These are phyloP conservation scores for Tephrocybe rancida DNA, from an alignment of 768 basidiomycete genomes.

Conservation along the genomic window DNA sequence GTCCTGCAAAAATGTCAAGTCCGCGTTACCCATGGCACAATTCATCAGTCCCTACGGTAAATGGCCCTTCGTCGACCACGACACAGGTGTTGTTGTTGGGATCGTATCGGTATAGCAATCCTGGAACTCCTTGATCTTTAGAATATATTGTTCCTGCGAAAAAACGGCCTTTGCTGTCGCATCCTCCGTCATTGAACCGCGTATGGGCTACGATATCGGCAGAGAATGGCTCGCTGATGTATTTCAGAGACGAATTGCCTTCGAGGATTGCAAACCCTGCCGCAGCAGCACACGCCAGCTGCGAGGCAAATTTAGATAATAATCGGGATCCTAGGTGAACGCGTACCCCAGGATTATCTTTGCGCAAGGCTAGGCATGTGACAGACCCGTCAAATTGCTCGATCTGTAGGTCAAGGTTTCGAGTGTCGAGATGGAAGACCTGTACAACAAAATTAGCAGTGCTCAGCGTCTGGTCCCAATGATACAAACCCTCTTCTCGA, in stretches of 20 bases:
- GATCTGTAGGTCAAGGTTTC: conserved; percentile 36
- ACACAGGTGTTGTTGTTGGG: conserved; percentile 46
- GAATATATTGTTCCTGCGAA: conserved; percentile 67
- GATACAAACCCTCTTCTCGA: conserved; percentile 47
- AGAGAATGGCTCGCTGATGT: conserved; percentile 57
- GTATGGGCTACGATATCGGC: conserved; percentile 40
- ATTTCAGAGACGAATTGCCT: conserved; percentile 40
- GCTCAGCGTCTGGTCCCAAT: neutral
- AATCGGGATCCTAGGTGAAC: neutral
- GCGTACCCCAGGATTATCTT: conserved; percentile 46
- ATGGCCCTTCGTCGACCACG: conserved; percentile 63
- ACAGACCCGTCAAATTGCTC: conserved; percentile 59
- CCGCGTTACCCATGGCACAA: conserved; percentile 7
- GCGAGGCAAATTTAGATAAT: conserved; percentile 1
- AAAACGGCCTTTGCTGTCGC: conserved; percentile 64
- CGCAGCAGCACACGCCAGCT: conserved; percentile 66
- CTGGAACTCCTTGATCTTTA: conserved; percentile 49
- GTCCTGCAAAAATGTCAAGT: conserved; percentile 40
- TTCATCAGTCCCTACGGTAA: conserved; percentile 49
- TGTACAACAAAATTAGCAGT: conserved; percentile 19
- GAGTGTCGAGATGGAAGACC: conserved; percentile 56
- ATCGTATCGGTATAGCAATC: conserved; percentile 62
- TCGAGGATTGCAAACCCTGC: conserved; percentile 57
- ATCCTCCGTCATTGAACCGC: conserved; percentile 74
- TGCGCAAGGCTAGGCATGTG: conserved; percentile 59